Percentiles rank a stretch among this genome's conserved stretches.
These are phyloP conservation scores for Dacryopinax primogenitus DNA, from an alignment of 768 basidiomycete species.

Conservation along the genomic window DNA sequence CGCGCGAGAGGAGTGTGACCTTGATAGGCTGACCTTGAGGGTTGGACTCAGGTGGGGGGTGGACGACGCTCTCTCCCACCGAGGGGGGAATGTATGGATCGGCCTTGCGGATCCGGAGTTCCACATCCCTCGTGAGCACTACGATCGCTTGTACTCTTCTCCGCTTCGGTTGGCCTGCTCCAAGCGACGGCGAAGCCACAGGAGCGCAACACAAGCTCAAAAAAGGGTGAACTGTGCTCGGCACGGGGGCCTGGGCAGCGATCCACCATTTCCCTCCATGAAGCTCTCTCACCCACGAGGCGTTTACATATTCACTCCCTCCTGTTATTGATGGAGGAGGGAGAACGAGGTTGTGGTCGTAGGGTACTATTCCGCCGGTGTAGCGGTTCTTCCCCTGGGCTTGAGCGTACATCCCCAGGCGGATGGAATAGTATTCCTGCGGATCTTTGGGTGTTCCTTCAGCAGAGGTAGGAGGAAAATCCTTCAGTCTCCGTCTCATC, in stretches of 20 bases:
- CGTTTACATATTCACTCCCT: slow-evolving; percentile 57
- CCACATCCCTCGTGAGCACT: slow-evolving; percentile 64
- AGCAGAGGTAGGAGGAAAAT: neutral
- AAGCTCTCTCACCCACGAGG: slow-evolving; percentile 69
- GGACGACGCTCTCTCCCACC: slow-evolving; percentile 35
- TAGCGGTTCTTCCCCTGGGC: neutral
- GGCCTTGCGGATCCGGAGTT: slow-evolving; percentile 58
- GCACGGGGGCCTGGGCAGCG: slow-evolving; percentile 70
- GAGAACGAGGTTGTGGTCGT: neutral
- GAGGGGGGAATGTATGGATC: slow-evolving; percentile 59
- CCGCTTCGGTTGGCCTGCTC: slow-evolving; percentile 18
- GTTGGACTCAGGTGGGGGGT: neutral
- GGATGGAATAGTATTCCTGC: neutral
- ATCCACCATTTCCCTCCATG: slow-evolving; percentile 71
- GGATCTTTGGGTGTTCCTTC: neutral
- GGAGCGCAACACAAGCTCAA: slow-evolving; percentile 54
- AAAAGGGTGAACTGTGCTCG: slow-evolving; percentile 57
- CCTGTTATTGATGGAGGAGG: neutral
- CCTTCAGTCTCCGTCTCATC: neutral
- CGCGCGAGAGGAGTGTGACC: neutral
- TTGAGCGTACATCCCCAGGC: neutral
- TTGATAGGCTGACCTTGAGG: neutral
- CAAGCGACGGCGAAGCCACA: slow-evolving; percentile 23
- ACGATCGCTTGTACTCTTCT: slow-evolving; percentile 60
- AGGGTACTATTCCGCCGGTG: neutral